Conservation (phyloP, 1,139 yeast genomes). For the Pichia sp. region DNA sequence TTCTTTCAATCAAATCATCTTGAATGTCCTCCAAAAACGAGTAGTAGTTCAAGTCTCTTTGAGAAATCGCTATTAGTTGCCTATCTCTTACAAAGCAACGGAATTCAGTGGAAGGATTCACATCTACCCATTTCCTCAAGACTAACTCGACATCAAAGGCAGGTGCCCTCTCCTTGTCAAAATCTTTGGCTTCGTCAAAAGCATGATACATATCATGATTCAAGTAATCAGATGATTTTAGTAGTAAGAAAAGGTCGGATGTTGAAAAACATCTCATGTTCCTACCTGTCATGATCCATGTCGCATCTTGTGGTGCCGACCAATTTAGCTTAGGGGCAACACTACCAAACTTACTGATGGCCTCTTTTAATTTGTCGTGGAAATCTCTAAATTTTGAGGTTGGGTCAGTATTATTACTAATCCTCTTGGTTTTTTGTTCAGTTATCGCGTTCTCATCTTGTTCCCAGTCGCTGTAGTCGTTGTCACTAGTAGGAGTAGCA, state of each 20-base stretch:
- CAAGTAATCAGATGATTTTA: constrained; percentile 83
- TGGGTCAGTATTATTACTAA: constrained; percentile 32
- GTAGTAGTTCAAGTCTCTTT: constrained; percentile 80
- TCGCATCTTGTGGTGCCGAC: constrained; percentile 95
- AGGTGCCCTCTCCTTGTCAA: constrained; percentile 18
- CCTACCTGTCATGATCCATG: constrained; percentile 82
- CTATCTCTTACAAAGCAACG: constrained; percentile 69
- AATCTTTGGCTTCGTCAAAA: constrained; percentile 34
- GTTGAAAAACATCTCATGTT: constrained; percentile 62
- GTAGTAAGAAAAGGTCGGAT: constrained; percentile 67
- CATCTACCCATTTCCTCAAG: constrained; percentile 67
- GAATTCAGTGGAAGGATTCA: constrained; percentile 88
- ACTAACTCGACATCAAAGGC: constrained; percentile 51
- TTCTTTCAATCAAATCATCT: constrained; percentile 38
- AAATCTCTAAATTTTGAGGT: constrained; percentile 47
- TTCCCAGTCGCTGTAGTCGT: constrained; percentile 68
- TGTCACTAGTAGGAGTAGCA: constrained; percentile 41
- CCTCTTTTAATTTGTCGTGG: constrained; percentile 42
- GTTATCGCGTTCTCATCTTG: constrained; percentile 20
- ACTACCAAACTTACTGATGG: constrained; percentile 43
- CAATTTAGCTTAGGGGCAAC: constrained; percentile 90
- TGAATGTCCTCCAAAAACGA: constrained; percentile 50
- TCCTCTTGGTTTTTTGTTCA: too few relatives aligned
- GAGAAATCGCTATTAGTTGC: constrained; percentile 64
- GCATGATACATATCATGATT: constrained; percentile 77